Conservation (phyloP, 2,329 filamentous ascomycete species). For the Phaeosphaeriaceae sp. region DNA sequence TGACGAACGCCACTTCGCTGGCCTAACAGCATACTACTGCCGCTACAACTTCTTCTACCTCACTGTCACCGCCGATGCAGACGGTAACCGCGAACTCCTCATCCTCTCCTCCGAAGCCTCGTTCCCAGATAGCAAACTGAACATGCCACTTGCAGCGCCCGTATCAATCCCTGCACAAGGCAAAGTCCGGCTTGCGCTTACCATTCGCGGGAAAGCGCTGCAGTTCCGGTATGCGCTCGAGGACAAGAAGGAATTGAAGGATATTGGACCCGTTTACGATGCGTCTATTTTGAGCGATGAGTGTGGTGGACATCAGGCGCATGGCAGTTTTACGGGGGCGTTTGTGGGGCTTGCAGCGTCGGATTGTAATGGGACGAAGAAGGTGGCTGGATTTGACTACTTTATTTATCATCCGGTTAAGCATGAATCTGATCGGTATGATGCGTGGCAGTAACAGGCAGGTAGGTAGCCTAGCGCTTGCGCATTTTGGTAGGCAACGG, state of each 20-base stretch:
- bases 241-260: slow-evolving; percentile 50
- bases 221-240: slow-evolving; percentile 65
- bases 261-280: slow-evolving; percentile 63
- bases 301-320: slow-evolving; percentile 65
- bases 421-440: slow-evolving; percentile 42
- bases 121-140: slow-evolving; percentile 60
- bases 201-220: slow-evolving; percentile 58
- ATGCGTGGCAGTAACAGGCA: slow-evolving; percentile 20
- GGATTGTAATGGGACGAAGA: slow-evolving; percentile 39
- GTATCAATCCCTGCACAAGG: slow-evolving; percentile 61
- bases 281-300: slow-evolving; percentile 67
- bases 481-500: too few species aligned
- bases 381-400: slow-evolving; percentile 40
- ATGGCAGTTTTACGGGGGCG: slow-evolving; percentile 69
- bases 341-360: slow-evolving; percentile 45
- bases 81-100: slow-evolving; percentile 64
- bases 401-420: slow-evolving; percentile 40
- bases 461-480: too few species aligned
- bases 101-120: slow-evolving; percentile 64
- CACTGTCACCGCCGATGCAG: slow-evolving; percentile 62
- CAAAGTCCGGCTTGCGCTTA: slow-evolving; percentile 60
- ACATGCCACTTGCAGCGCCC: slow-evolving; percentile 50
- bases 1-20: slow-evolving; percentile 67
- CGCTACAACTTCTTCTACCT: slow-evolving; percentile 71
- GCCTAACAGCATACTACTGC: slow-evolving; percentile 67